Percentiles rank a stretch among this genome's conserved stretches.
Conservation (phyloP, 495 filamentous ascomycete genomes). For the Cudoniella acicularis region DNA sequence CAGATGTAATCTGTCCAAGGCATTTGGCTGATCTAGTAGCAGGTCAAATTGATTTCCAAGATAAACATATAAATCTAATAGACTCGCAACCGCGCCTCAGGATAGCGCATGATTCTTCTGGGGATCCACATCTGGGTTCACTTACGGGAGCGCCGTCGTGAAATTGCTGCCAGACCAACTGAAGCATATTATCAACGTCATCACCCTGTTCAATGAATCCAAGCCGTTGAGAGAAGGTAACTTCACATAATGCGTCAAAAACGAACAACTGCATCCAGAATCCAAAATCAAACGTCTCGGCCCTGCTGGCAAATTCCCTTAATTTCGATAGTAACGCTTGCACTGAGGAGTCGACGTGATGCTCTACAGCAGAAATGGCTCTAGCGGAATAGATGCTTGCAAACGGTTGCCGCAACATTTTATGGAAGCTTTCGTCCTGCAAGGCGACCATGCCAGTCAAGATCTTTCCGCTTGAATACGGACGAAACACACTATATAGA, state of each 20-base stretch:
- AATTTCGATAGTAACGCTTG: conserved; percentile 23
- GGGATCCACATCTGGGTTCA: no score
- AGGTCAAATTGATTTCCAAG: conserved; percentile 12
- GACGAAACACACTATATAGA: background rate
- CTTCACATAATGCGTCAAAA: conserved; percentile 36
- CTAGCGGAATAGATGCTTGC: background rate
- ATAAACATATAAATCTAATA: background rate
- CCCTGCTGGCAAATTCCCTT: conserved; percentile 9
- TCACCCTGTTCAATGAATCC: conserved; percentile 6
- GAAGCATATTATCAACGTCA: conserved; percentile 6
- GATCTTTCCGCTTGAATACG: background rate
- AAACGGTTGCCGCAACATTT: background rate
- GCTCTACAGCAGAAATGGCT: conserved; percentile 18
- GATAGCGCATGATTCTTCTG: background rate
- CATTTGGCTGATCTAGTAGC: conserved; percentile 36
- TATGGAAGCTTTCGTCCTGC: background rate
- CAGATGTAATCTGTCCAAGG: conserved; percentile 38
- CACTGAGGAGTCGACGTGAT: conserved; percentile 26
- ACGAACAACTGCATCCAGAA: conserved; percentile 41
- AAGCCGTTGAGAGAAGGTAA: conserved; percentile 33
- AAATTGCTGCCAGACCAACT: no score
- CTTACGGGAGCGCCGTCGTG: no score
- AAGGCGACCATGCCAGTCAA: background rate
- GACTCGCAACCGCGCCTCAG: background rate
- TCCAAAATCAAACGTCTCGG: conserved; percentile 24